A percentile compares a stretch with the other conserved stretches of the same genome.
Evolutionary conservation across 2,329 filamentous ascomycete species (phyloP).

Genomic region (Penicillium sp.): DNA sequence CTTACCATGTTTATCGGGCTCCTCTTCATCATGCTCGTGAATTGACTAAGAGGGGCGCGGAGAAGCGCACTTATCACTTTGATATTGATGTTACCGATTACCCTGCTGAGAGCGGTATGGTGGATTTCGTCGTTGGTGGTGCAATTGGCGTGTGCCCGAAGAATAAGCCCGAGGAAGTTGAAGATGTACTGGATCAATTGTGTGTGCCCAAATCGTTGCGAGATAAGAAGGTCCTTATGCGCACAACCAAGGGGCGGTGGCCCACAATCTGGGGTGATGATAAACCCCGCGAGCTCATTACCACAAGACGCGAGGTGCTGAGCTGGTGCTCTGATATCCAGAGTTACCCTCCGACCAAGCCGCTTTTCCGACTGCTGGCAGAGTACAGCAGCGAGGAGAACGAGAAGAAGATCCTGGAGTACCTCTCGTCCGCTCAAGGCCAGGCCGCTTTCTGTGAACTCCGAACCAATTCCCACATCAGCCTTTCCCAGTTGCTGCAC

Average conservation of each 20-base stretch:
- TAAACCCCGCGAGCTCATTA: conserved; percentile 74
- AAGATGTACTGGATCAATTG: conserved; percentile 77
- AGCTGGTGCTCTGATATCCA: conserved; percentile 95
- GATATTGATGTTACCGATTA: conserved; percentile 96
- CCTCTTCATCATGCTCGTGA: conserved; percentile 79
- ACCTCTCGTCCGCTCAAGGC: conserved; percentile 81
- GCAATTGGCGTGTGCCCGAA: conserved; percentile 91
- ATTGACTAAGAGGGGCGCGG: conserved; percentile 78
- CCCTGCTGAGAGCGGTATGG: conserved; percentile 68
- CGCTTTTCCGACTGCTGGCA: conserved; percentile 75
- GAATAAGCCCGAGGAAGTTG: conserved; percentile 71
- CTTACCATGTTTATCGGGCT: conserved; percentile 87
- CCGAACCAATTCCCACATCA: conserved; percentile 80
- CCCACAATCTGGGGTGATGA: conserved; percentile 98
- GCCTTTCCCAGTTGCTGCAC: conserved; percentile 75
- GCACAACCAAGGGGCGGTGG: conserved; percentile 80
- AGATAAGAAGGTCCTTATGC: conserved; percentile 74
- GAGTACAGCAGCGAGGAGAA: conserved; percentile 74
- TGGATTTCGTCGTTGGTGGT: conserved; percentile 94
- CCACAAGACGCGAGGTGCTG: conserved; percentile 83
- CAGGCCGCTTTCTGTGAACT: conserved; percentile 92
- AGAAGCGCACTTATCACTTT: conserved; percentile 97
- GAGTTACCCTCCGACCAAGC: conserved; percentile 86
- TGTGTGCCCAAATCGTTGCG: conserved; percentile 76
- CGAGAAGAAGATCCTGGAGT: conserved; percentile 84